Base-by-base conservation (phyloP, 148 eudicot genomes). In the Limonium bicolor region DNA sequence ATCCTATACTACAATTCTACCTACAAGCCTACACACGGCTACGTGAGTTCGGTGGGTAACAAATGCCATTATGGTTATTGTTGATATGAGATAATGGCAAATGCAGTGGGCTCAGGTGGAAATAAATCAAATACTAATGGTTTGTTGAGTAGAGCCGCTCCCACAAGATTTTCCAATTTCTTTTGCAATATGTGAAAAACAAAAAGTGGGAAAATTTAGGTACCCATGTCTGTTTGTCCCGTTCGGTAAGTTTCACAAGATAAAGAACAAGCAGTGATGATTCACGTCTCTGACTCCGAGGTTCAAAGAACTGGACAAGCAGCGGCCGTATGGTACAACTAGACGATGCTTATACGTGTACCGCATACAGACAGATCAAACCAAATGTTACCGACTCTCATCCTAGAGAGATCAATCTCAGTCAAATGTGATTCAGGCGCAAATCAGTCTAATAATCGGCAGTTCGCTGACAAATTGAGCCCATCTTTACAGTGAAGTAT, bases 141-240 rank as follows among this genome's bases (percentile, higher is more conserved):
- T 43, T 43, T 28, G 48, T 23, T 31, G 27, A 7, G 27, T 43
- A 23, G 9, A 1, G 10, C 6, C 26, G 24, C 27, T 43, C 27
- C 48, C 17, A 15, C 46, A 12, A n/a, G n/a, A n/a, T 20, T n/a
- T 17, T 12, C 27, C 28, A 9, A 12, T 31, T 24, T 43, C 10
- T 11, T 4, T 24, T 23, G 48, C 11, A 43, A 17, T 43, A 43
- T 43, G 13, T 43, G 48, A 12, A 43, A 23, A 21, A 6, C 19
- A 12, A 43, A 43, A 31, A 43, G 15, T 43, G 30, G 48, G 48
- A 25, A 43, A 43, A 43, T 18, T 6, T 17, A 43, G 48, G 29
- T 6, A 23, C 29, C 16, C 27, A 43, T 5, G 29, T 24, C 27
- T 43, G 30, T 43, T 24, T 7, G 33, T 0, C 12, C 12, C 12